Evolutionary conservation across 768 basidiomycete species (phyloP), one percentile per base, ranked within the genome.

Genomic region (Hygrophoropsis aurantiaca): DNA sequence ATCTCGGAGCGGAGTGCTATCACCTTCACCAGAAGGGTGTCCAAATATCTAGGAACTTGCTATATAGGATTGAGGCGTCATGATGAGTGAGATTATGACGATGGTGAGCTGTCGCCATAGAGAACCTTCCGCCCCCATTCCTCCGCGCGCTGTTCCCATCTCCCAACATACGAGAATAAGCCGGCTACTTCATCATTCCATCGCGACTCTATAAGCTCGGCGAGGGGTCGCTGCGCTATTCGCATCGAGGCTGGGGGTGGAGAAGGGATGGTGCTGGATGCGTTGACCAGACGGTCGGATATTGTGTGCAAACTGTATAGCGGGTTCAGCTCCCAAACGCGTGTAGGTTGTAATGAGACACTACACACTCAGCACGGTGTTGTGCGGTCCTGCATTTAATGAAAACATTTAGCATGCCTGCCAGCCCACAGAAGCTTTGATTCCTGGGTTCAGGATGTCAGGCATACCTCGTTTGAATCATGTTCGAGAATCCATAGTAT

Each of bases 401-500:
- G 40, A 40, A 40, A 54, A 48, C 37, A 5, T 41, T 49, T n/a
- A n/a, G n/a, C n/a, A n/a, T n/a, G n/a, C n/a, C 37, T 34, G 44
- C 35, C 52, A 41, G 30, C 3, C 19, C 40, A 46, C 21, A 34
- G 38, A 23, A 24, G 10, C 37, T 37, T 26, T 23, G 32, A 35
- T 42, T 38, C 43, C 38, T 33, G 49, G 42, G 9, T 15, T 20
- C 41, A n/a, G 42, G 27, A 16, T 20, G 37, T 30, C 34, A 21
- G 36, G 58, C 73, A 33, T 43, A 82, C 84, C 74, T 73, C 37
- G 76, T 75, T 40, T 78, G 74, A 40, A 86, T 82, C 62, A 84
- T 58, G 56, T 75, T 80, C 3, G 84, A 85, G 59, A 86, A 82
- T 19, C 82, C 84, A 62, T 86, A 86, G 65, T 86, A 87, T 5